Base-by-base conservation (phyloP, 2,329 filamentous ascomycete species). In the Calonectria ilicicola region DNA sequence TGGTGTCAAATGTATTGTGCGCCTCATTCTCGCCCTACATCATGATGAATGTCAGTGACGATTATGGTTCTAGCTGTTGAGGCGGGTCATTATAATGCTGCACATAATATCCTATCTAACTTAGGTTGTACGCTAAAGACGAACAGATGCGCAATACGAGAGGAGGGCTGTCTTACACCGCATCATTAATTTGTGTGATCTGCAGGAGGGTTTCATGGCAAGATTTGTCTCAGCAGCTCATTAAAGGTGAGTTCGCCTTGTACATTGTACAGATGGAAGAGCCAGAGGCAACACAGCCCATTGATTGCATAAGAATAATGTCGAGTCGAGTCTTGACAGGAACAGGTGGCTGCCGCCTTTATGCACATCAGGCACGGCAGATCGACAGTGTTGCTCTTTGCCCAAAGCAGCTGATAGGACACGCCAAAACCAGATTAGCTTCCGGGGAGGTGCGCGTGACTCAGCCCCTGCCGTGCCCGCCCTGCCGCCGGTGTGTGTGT, bases 331-430 rank as follows among this genome's bases (percentile, higher is more conserved):
- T 23, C n/a, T 8, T 8, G 12, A 17, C n/a, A 23, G 15, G 32
- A 23, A 58, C n/a, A 26, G 38, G 32, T 58, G 32, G 32, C 53
- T 58, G 12, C 53, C 53, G 53, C 53, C 35, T 58, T 58, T 58
- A 38, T 58, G n/a, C 56, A 67, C 53, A 60, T 27, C 63, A 53
- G 21, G 19, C 23, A 29, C 51, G 65, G 38, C 65, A 67, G 27
- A 67, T 67, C 65, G 65, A 58, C 40, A 49, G 14, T 12, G 19
- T 19, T 47, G 38, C 8, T 21, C 10, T 5, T 56, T 62, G 53
- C 65, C 69, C 71, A 69, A 69, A 68, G 67, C 71, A 69, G 46
- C 51, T 74, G 68, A 78, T 78, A 58, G 53, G 53, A 38, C 23
- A 17, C 21, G 53, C 32, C 35, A 35, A 40, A 2, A 32, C 29